Percentiles rank a stretch among this genome's conserved stretches.
Evolutionary conservation across 148 eudicot genomes (phyloP).

Genomic region (Rhododendron molle): DNA sequence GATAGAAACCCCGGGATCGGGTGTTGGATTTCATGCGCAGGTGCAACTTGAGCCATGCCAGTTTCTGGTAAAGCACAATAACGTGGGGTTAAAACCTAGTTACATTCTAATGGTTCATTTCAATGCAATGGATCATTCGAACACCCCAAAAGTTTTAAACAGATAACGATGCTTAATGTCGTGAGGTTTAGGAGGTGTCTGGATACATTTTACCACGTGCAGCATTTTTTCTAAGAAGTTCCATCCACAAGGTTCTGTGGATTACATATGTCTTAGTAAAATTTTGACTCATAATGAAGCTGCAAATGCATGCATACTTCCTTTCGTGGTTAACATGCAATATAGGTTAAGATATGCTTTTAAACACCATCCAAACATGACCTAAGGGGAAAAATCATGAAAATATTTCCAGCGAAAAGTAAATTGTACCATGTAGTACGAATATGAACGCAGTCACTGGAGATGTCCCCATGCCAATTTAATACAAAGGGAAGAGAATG

Average conservation of each 20-base stretch:
- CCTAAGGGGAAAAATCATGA: background rate
- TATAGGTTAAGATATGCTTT: background rate
- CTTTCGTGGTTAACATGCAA: background rate
- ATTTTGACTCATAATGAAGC: background rate
- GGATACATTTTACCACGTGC: background rate
- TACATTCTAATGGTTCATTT: background rate
- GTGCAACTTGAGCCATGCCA: too few relatives aligned
- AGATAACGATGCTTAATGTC: background rate
- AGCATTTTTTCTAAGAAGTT: background rate
- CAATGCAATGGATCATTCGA: background rate
- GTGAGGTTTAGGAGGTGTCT: background rate
- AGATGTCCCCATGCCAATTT: background rate
- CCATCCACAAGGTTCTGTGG: background rate
- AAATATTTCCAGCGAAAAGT: background rate
- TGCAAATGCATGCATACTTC: background rate
- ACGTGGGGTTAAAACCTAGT: background rate
- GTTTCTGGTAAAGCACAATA: background rate
- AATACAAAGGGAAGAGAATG: background rate
- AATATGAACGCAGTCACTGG: background rate
- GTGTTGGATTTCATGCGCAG: too few relatives aligned
- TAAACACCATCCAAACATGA: background rate
- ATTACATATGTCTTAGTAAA: background rate
- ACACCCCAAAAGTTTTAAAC: background rate
- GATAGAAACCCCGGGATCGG: background rate
- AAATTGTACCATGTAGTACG: background rate